Base-by-base conservation (phyloP, 108 stramenopile genomes). In the Chaetoceros tenuissimus region DNA sequence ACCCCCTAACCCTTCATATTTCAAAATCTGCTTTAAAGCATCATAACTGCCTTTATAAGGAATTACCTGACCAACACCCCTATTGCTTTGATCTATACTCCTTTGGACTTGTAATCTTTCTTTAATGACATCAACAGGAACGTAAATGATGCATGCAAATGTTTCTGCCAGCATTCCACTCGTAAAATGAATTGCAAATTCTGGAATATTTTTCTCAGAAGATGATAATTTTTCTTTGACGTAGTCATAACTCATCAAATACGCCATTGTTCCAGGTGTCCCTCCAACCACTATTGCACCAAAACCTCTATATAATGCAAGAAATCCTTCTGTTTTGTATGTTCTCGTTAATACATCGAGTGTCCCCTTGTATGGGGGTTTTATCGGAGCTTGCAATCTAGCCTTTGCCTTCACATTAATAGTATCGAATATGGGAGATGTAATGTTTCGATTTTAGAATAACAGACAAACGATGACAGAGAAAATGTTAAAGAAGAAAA, bases 101-200 rank as follows among this genome's bases (percentile, higher is more conserved):
- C 10, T 53, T 57, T 96, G 94, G 3, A 98, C 87, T 74, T 99
- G 98, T 65, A 96, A 54, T 48, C 98, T 77, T 71, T 98, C 98
- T 68, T 99, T 99, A 3, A 98, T 73, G 24, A 99, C 98, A 70
- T 99, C 98, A 3, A 98, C 92, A 2, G 98, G 98, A 16, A 99
- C 96, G 56, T 89, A 99, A 29, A 99, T 63, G 16, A 96, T 63
- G 71, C 98, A 99, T 27, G 96, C 86, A 21, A 94, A 52, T 5
- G 89, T 67, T 80, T 94, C 96, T 24, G 94, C 94, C 18, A 90
- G 43, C 70, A 96, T 70, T 3, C 93, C 93, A 2, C 75, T 52
- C 20, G 69, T 26, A 57, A 94, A 87, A 72, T 89, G 86, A 40
- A 84, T 59, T 0, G 46, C 53, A 62, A 85, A 85, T 24, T 74